These are phyloP conservation scores for Nannochloris sp. DNA, from an alignment of 139 green algal species.

Conservation along the genomic window DNA sequence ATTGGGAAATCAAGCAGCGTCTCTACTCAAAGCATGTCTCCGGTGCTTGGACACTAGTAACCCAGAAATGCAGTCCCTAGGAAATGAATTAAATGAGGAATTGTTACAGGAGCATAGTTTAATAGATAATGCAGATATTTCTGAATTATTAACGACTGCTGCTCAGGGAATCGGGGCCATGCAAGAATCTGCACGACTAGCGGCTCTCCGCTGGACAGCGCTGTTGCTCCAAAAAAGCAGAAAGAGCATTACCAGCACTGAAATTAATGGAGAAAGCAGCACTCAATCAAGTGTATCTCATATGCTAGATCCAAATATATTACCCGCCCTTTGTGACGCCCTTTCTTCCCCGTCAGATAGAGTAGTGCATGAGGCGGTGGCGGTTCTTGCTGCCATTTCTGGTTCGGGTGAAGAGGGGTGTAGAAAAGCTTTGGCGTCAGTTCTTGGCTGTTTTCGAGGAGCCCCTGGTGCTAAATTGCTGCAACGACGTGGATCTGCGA, in stretches of 20 bases:
- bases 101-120: background rate
- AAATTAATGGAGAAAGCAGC: slow-evolving; percentile 45
- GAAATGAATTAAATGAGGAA: background rate
- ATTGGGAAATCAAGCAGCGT: background rate
- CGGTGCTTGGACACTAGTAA: background rate
- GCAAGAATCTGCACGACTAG: slow-evolving; percentile 63
- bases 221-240: slow-evolving; percentile 29
- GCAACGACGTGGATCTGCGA: slow-evolving; percentile 54
- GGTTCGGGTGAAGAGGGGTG: background rate
- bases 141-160: slow-evolving; percentile 1
- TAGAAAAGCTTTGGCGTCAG: background rate
- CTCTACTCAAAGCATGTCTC: background rate
- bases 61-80: background rate
- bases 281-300: background rate
- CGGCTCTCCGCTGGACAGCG: slow-evolving; percentile 72
- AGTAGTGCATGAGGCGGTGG: slow-evolving; percentile 45
- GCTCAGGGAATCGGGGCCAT: slow-evolving; percentile 15
- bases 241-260: slow-evolving; percentile 11
- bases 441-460: slow-evolving; percentile 33
- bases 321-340: slow-evolving; percentile 59
- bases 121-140: slow-evolving; percentile 24
- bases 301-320: slow-evolving; percentile 26
- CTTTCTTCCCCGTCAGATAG: slow-evolving; percentile 31
- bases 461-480: slow-evolving; percentile 33
- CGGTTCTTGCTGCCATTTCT: slow-evolving; percentile 21